Conservation (phyloP, 2,329 filamentous ascomycete species). For the Tolypocladium tropicale region DNA sequence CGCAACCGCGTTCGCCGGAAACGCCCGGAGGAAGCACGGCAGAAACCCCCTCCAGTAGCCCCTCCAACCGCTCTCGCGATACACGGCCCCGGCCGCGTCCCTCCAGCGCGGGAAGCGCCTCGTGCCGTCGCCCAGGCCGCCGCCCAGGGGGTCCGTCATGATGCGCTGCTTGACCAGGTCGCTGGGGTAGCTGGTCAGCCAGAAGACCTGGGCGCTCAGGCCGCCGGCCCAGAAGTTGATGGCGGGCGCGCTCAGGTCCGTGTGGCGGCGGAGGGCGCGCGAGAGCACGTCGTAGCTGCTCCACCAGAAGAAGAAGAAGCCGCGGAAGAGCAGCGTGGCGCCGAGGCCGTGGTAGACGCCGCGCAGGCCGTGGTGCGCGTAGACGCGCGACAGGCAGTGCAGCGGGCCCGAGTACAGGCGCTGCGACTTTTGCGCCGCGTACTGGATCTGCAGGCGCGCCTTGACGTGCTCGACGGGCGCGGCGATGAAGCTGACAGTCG, state of each 20-base stretch:
- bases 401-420: constrained; percentile 78
- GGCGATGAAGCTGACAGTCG: constrained; percentile 85
- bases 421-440: constrained; percentile 66
- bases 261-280: constrained; percentile 53
- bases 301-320: constrained; percentile 99
- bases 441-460: constrained; percentile 88
- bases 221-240: constrained; percentile 98
- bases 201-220: constrained; percentile 86
- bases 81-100: constrained; percentile 69
- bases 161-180: constrained; percentile 94
- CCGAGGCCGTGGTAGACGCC: constrained; percentile 80
- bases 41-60: constrained; percentile 92
- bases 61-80: constrained; percentile 60
- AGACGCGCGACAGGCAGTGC: constrained; percentile 68
- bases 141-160: constrained; percentile 88
- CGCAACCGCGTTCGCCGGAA: constrained; percentile 92
- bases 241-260: constrained; percentile 61
- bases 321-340: constrained; percentile 79
- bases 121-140: constrained; percentile 54
- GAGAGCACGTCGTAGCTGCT: constrained; percentile 84
- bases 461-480: constrained; percentile 94
- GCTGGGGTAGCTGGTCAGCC: constrained; percentile 82
- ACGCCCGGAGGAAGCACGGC: constrained; percentile 87
- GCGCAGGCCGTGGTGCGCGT: constrained; percentile 58
- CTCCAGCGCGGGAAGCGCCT: constrained; percentile 66